Evolutionary conservation across 1,284 basidiomycete species (phyloP), one percentile per base, ranked within the genome.

Genomic region (Paramarasmius palmivorus): DNA sequence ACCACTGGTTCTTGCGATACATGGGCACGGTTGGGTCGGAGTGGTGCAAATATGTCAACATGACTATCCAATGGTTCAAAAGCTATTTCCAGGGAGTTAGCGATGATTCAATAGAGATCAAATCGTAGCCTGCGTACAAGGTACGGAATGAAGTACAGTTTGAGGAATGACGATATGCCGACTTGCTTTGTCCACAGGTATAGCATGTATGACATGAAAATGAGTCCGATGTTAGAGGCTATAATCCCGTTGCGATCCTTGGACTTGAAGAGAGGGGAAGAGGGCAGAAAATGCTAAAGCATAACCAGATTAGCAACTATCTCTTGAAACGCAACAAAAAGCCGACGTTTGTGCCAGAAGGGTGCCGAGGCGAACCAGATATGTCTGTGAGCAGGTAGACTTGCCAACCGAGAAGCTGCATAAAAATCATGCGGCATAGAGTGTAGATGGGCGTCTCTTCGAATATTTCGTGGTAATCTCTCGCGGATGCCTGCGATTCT

Each of bases 401-500:
- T 15, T 77, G 81, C 70, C 90, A 92, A 3, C 90, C 92, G 19
- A 90, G 76, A 10, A 91, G 73, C 70, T 95, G 92, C 60, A 80
- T 78, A 15, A 77, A 71, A 49, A 83, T 61, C 39, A 83, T 69
- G 71, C 75, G 78, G 59, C 68, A 75, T 7, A 83, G 65, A 0
- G 82, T 84, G 59, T 79, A 84, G 38, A 86, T 66, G 0, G 83
- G 82, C 1, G 82, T 82, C 54, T 86, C 83, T 39, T 79, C 80
- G 44, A 84, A 73, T 38, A 79, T 67, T 39, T 84, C 82, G 10
- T 81, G 76, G 61, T 77, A 84, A 62, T 83, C 75, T 69, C 19
- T 65, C 59, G 14, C 61, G 48, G 19, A 65, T 60, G n/a, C 56
- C 55, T 49, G 72, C 67, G 62, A 64, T 22, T 71, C 65, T 0